A percentile compares a stretch with the other conserved stretches of the same genome.
phyloP scores from a whole-genome alignment of 495 filamentous ascomycete genomes.

The Neurospora sp. region DNA sequence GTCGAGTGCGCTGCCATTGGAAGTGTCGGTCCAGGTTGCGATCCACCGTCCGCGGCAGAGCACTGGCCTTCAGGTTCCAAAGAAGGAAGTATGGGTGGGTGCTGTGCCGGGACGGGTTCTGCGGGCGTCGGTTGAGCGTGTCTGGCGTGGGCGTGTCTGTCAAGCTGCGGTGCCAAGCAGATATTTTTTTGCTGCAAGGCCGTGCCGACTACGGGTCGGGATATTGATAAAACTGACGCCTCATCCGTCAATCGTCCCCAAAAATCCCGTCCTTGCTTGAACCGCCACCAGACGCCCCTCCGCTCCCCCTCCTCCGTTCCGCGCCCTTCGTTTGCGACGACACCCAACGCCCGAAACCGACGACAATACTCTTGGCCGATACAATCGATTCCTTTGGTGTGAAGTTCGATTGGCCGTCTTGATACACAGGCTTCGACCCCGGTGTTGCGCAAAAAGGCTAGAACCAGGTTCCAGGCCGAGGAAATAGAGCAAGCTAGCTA shows the following conservation, averaged over 20 bases:
- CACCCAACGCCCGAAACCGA: not conserved
- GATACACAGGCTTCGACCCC: not conserved
- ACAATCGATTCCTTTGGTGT: not conserved
- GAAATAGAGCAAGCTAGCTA: not conserved
- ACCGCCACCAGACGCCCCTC: not conserved
- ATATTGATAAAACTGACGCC: not conserved
- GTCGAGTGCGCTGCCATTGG: not conserved
- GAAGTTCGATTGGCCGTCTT: not conserved
- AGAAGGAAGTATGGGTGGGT: not conserved
- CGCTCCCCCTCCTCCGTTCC: not conserved
- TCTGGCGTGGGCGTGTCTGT: slow-evolving; percentile 3
- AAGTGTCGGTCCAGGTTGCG: not conserved
- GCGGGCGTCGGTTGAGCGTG: not conserved
- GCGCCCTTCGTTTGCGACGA: not conserved
- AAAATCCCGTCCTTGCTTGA: not conserved
- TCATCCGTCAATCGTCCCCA: not conserved
- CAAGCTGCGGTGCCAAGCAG: not conserved
- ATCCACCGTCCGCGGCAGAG: not conserved
- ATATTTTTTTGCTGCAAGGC: not conserved
- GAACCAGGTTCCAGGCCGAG: not conserved
- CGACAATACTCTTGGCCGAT: not conserved
- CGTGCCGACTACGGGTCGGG: slow-evolving; percentile 15
- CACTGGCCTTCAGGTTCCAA: not conserved
- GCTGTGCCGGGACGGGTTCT: slow-evolving; percentile 2
- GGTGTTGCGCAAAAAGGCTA: not conserved